Evolutionary conservation across 495 filamentous ascomycete species (phyloP), one percentile per base, ranked within the genome.

Genomic region (Penicillium daleae): DNA sequence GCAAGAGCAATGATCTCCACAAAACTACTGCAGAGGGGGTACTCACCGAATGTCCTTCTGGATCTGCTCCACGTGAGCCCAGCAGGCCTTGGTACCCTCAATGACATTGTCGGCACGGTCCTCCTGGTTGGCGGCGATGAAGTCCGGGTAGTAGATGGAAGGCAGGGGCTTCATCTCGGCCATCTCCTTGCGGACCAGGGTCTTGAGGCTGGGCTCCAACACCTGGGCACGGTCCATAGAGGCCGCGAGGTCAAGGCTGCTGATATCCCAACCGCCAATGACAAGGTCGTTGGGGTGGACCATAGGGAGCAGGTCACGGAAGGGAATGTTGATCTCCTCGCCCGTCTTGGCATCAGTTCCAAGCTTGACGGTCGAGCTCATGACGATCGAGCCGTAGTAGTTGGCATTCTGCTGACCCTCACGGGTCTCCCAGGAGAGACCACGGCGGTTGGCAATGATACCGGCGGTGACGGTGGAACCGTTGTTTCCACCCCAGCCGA

Each of bases 401-500:
- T 99, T 98, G 78, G 95, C 90, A 52, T 83, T 78, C 62, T 86
- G 92, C 61, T 83, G 79, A 44, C 93, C 95, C 78, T 97, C 90
- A 71, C 92, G 92, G 65, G 95, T 97, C 61, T 97, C 92, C 95
- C 95, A 99, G 60, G 82, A 81, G 57, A 98, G 85, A 42, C 85
- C 83, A 67, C 89, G 89, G 74, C 91, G 90, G 79, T 99, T 99
- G 77, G 93, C 95, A 72, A 99, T 85, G 76, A 99, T 97, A 76
- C 95, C 96, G 64, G 95, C 95, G 56, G 96, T 98, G 60, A 98
- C 92, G 64, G 95, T 99, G 65, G 92, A 90, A 70, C 95, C 95
- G 74, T 99, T 98, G 88, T 99, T 99, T 70, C 95, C 95, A 79
- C 95, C 95, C 91, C 88, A 95, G 63, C 95, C 95, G 63, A 98